phyloP scores from a whole-genome alignment of 192 early-diverging fungal species.

The Coemansia sp. region DNA sequence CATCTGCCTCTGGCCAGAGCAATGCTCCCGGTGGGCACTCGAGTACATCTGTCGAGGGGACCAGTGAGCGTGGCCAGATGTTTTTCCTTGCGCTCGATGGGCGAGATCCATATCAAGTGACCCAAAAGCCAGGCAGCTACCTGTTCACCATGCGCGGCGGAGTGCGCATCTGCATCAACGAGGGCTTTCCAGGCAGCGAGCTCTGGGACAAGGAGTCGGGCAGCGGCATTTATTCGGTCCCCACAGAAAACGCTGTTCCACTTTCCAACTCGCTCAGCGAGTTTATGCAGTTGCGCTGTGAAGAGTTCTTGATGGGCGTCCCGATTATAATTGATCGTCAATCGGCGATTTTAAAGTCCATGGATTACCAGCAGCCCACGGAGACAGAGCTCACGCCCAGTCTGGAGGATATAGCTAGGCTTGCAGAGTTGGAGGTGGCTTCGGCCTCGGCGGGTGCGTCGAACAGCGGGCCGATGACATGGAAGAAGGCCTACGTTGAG shows the following conservation, averaged over 20 bases:
- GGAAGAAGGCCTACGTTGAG: slow-evolving; percentile 24
- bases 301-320: slow-evolving; percentile 52
- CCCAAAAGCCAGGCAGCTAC: slow-evolving; percentile 43
- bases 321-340: slow-evolving; percentile 44
- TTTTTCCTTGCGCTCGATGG: slow-evolving; percentile 50
- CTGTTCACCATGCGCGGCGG: slow-evolving; percentile 52
- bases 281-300: slow-evolving; percentile 42
- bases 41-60: too few relatives aligned
- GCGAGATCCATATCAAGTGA: slow-evolving; percentile 47
- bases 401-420: slow-evolving; percentile 4
- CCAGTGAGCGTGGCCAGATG: slow-evolving; percentile 39
- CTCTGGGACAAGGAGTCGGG: slow-evolving; percentile 44
- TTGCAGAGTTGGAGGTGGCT: slow-evolving; percentile 7
- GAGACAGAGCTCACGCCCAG: slow-evolving; percentile 3
- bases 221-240: slow-evolving; percentile 41
- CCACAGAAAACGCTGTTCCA: slow-evolving; percentile 27
- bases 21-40: too few relatives aligned
- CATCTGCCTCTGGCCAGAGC: too few relatives aligned
- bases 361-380: slow-evolving; percentile 3
- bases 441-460: not conserved
- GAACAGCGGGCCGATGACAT: slow-evolving; percentile 9
- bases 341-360: slow-evolving; percentile 25
- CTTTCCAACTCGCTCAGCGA: slow-evolving; percentile 36
- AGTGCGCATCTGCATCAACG: slow-evolving; percentile 46
- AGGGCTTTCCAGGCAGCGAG: slow-evolving; percentile 41